Conservation (phyloP, 345 rosid species). For the Lepidium didymum region DNA sequence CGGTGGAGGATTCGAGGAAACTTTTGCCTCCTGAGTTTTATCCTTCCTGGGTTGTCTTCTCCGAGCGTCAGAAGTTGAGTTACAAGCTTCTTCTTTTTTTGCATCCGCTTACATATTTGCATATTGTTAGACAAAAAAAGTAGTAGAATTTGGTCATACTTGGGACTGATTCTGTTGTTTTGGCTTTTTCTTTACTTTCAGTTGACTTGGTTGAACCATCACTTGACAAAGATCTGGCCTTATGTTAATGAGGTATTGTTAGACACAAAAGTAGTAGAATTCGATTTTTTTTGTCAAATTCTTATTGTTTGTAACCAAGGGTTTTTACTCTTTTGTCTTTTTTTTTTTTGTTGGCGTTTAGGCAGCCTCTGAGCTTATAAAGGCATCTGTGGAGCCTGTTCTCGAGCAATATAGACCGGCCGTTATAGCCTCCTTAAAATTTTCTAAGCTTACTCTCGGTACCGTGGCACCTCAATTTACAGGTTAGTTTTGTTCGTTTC, state of each 20-base stretch:
- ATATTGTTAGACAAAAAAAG: not conserved
- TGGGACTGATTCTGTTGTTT: conserved; percentile 19
- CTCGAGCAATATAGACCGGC: conserved; percentile 94
- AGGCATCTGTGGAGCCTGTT: conserved; percentile 79
- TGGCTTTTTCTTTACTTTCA: conserved; percentile 28
- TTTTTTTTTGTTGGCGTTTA: conserved; percentile 22
- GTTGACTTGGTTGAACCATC: conserved; percentile 90
- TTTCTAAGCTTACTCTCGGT: conserved; percentile 94
- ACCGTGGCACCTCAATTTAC: conserved; percentile 99
- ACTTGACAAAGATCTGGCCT: conserved; percentile 96
- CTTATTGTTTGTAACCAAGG: not conserved
- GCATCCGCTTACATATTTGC: not conserved
- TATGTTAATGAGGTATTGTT: conserved; percentile 60
- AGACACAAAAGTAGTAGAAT: not conserved
- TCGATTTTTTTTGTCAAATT: not conserved
- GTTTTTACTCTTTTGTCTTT: not conserved
- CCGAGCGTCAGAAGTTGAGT: conserved; percentile 85
- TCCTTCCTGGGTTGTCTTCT: conserved; percentile 97
- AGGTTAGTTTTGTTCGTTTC: conserved; percentile 44
- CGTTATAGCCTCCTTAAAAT: conserved; percentile 74
- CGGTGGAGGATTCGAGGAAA: conserved; percentile 86
- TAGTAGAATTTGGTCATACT: not conserved
- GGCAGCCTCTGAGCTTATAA: conserved; percentile 98
- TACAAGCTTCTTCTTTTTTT: not conserved
- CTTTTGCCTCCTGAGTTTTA: conserved; percentile 70